Evolutionary conservation across 225 moss, liverwort and hornwort species (phyloP).

Genomic region (Physcomitrium patens): DNA sequence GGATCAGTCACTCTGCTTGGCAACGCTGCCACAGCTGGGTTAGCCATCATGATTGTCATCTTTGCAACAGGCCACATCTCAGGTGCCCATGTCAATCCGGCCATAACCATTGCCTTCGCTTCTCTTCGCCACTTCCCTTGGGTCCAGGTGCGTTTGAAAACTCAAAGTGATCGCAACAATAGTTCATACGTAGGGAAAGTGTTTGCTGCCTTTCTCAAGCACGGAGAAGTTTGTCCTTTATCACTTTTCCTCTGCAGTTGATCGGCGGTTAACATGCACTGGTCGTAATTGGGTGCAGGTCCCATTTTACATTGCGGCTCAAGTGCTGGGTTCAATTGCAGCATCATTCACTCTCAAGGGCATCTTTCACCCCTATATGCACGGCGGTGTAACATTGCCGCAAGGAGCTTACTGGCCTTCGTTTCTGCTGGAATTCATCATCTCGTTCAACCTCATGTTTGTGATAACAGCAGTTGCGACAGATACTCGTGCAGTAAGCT

Average conservation of each 20-base stretch:
- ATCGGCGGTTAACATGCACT: background rate
- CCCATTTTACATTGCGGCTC: conserved; percentile 53
- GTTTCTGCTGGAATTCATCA: conserved; percentile 51
- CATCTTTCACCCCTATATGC: conserved; percentile 40
- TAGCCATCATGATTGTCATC: conserved; percentile 52
- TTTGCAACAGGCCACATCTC: conserved; percentile 51
- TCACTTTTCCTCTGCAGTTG: background rate
- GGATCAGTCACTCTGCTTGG: conserved; percentile 48
- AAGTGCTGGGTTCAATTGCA: conserved; percentile 49
- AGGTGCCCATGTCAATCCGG: conserved; percentile 58
- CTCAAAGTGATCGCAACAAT: background rate
- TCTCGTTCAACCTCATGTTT: conserved; percentile 63
- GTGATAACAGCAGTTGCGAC: conserved; percentile 57
- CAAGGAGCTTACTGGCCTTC: conserved; percentile 38
- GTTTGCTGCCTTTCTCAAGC: background rate
- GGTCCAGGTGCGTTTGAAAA: conserved; percentile 37
- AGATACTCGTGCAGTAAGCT: conserved; percentile 52
- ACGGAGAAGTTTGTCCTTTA: too few relatives aligned
- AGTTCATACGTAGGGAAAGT: background rate
- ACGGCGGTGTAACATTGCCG: conserved; percentile 43
- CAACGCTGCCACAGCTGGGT: conserved; percentile 33
- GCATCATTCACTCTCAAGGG: conserved; percentile 45
- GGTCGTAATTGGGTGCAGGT: conserved; percentile 25
- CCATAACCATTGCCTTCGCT: conserved; percentile 58
- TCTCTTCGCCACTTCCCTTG: conserved; percentile 53